Evolutionary conservation across 805 yeast genomes (phyloP).

Genomic region (Schizosaccharomyces cryophilus): DNA sequence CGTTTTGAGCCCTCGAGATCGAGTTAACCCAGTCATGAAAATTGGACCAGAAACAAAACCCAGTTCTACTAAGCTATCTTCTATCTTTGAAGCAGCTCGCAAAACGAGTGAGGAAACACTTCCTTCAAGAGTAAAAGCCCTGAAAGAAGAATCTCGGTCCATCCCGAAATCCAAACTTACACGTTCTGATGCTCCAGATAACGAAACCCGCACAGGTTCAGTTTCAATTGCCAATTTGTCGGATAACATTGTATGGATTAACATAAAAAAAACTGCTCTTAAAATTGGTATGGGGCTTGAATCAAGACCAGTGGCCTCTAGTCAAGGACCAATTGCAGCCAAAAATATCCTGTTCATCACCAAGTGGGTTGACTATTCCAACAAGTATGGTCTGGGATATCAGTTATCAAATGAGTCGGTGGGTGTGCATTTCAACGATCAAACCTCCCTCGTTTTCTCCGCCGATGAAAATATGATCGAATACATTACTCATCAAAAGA

Average conservation of each 20-base stretch:
- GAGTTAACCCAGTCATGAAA: neutral
- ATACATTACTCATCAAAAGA: slow-evolving; percentile 5
- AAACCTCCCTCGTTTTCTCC: slow-evolving; percentile 42
- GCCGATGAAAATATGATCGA: slow-evolving; percentile 16
- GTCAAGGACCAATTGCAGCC: neutral
- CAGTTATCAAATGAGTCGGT: slow-evolving; percentile 73
- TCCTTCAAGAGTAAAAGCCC: neutral
- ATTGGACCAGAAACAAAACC: neutral
- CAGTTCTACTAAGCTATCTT: neutral
- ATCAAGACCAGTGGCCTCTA: neutral
- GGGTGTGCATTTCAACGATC: slow-evolving; percentile 74
- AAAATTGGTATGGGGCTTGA: neutral
- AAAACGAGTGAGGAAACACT: neutral
- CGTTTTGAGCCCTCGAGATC: slow-evolving; percentile 1
- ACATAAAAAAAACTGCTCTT: neutral
- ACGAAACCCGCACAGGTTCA: neutral
- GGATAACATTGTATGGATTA: neutral
- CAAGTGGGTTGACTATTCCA: slow-evolving; percentile 95
- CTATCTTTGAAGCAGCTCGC: neutral
- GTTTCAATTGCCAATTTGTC: no score
- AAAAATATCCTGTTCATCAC: slow-evolving; percentile 26
- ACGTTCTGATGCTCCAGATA: no score
- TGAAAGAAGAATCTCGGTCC: neutral
- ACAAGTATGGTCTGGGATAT: slow-evolving; percentile 84
- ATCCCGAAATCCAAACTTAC: neutral